These are phyloP conservation scores for Taphrina populina DNA, from an alignment of 1,139 yeast species.

Conservation along the genomic window DNA sequence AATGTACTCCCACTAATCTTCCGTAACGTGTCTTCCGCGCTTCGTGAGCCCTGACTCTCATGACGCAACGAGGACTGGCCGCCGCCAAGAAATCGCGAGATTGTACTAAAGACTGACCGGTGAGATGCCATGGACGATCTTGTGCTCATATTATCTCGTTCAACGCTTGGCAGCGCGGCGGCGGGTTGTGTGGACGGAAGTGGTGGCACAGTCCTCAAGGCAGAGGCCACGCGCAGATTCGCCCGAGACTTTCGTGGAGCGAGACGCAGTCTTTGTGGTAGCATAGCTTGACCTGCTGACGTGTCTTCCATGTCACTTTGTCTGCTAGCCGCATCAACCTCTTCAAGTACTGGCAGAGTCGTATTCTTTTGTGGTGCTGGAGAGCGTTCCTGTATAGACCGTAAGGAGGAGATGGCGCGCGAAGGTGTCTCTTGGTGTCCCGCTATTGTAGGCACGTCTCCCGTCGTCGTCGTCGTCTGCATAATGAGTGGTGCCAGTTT, in stretches of 20 bases:
- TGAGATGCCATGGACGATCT: constrained; percentile 18
- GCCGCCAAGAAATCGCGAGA: constrained; percentile 3
- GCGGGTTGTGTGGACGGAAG: constrained; percentile 13
- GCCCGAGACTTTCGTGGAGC: constrained; percentile 17
- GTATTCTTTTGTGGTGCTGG: background rate
- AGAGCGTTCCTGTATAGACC: constrained; percentile 8
- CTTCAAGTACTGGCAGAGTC: background rate
- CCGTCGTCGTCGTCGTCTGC: background rate
- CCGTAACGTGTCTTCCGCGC: constrained; percentile 3
- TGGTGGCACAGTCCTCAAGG: constrained; percentile 11
- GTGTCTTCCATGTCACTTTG: too few relatives aligned
- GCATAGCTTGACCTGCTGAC: background rate
- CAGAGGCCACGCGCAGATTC: constrained; percentile 8
- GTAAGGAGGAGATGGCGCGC: background rate
- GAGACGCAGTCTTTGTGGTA: constrained; percentile 5
- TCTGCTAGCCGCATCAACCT: background rate
- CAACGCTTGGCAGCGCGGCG: constrained; percentile 10
- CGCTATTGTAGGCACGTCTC: background rate
- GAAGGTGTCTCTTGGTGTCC: background rate
- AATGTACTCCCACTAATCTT: constrained; percentile 16
- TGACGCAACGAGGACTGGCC: constrained; percentile 4
- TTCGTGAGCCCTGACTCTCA: background rate
- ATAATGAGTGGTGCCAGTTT: constrained; percentile 1
- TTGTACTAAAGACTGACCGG: constrained; percentile 14
- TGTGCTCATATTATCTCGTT: constrained; percentile 18